These are phyloP conservation scores for Escovopsis weberi DNA, from an alignment of 2,329 filamentous ascomycete species.

Conservation along the genomic window DNA sequence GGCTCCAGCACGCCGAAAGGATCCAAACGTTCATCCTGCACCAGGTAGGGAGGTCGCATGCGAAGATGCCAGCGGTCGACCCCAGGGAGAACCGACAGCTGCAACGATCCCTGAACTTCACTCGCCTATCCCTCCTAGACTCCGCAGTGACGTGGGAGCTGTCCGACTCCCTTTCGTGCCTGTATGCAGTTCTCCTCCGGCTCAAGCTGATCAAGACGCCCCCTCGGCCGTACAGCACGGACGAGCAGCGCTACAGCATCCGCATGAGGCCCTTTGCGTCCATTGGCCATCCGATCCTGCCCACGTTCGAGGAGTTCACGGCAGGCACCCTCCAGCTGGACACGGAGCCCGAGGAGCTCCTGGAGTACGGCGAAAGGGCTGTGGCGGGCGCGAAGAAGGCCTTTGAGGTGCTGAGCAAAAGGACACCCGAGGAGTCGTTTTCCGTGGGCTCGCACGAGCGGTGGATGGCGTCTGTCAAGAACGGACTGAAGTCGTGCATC, in stretches of 20 bases:
- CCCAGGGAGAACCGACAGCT: slow-evolving; percentile 20
- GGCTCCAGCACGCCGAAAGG: slow-evolving; percentile 55
- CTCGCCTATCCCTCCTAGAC: slow-evolving; percentile 48
- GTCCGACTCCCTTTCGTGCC: slow-evolving; percentile 37
- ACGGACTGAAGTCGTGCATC: slow-evolving; percentile 55
- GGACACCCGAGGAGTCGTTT: slow-evolving; percentile 38
- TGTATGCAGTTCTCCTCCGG: slow-evolving; percentile 54
- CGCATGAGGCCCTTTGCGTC: slow-evolving; percentile 73
- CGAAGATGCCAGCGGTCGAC: slow-evolving; percentile 15
- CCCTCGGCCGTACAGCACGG: slow-evolving; percentile 49
- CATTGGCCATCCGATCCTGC: slow-evolving; percentile 53
- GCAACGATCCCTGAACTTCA: slow-evolving; percentile 34
- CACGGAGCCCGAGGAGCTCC: slow-evolving; percentile 23
- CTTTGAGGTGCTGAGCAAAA: slow-evolving; percentile 40
- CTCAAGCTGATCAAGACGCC: slow-evolving; percentile 37
- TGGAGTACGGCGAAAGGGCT: slow-evolving; percentile 31
- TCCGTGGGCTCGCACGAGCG: slow-evolving; percentile 42
- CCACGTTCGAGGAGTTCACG: slow-evolving; percentile 47
- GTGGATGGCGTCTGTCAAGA: slow-evolving; percentile 46
- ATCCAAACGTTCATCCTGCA: slow-evolving; percentile 51
- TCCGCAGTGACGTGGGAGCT: slow-evolving; percentile 47
- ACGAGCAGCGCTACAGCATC: slow-evolving; percentile 60
- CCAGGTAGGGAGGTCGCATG: slow-evolving; percentile 18
- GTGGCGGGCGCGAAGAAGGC: slow-evolving; percentile 36
- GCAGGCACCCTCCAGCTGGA: slow-evolving; percentile 26